phyloP scores from a whole-genome alignment of 352 stramenopile species.

The Thalassiosira exigua region DNA sequence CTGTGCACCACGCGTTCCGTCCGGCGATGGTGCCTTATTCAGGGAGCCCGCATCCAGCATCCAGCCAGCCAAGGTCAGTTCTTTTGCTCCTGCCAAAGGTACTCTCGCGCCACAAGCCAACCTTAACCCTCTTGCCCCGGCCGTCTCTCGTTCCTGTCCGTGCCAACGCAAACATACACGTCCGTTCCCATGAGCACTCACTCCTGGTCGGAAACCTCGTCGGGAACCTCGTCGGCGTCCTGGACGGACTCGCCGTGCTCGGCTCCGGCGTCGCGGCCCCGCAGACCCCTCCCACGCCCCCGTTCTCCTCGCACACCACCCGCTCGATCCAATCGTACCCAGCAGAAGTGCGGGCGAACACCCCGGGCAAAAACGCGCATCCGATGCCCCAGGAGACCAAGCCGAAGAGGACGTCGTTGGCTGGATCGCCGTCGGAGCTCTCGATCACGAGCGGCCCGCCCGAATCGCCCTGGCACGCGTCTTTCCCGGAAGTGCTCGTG shows the following conservation, averaged over 20 bases:
- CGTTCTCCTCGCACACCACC: conserved; percentile 4
- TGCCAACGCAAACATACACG: no score
- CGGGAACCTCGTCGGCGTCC: neutral
- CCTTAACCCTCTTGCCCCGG: no score
- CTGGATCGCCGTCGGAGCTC: neutral
- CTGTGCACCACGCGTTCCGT: no score
- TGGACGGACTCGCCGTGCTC: neutral
- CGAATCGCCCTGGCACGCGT: conserved; percentile 65
- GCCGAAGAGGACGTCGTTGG: conserved; percentile 55
- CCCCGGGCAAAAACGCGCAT: conserved; percentile 60
- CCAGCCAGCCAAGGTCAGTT: no score
- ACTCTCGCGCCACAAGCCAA: no score
- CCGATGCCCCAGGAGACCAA: conserved; percentile 68
- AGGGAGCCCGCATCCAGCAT: no score
- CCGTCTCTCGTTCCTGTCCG: no score
- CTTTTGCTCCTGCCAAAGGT: no score
- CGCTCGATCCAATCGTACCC: conserved; percentile 40
- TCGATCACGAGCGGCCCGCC: conserved; percentile 55
- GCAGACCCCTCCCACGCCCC: neutral
- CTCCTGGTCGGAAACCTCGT: no score
- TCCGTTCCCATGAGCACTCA: no score
- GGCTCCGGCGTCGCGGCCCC: neutral
- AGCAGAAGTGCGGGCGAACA: conserved; percentile 40
- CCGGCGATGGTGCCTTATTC: no score
- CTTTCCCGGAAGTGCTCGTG: conserved; percentile 50